phyloP scores from a whole-genome alignment of 1,139 yeast genomes.

The Nakaseomyces uthaithaninus region DNA sequence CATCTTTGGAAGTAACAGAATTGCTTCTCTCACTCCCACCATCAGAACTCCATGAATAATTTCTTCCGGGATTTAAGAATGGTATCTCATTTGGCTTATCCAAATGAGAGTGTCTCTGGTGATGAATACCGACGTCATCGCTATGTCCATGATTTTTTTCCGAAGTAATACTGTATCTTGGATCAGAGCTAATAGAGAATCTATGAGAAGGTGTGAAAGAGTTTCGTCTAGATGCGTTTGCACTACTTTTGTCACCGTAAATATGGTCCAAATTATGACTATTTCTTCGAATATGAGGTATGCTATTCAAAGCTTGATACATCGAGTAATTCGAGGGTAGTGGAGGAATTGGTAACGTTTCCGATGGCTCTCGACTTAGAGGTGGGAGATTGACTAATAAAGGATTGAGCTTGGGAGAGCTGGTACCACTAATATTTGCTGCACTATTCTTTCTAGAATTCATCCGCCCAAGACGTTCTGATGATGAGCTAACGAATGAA shows the following conservation, averaged over 20 bases:
- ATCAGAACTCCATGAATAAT: constrained; percentile 1
- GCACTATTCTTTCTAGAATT: constrained; percentile 13
- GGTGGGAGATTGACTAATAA: constrained; percentile 37
- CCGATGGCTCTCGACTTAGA: constrained; percentile 33
- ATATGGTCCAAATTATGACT: constrained; percentile 14
- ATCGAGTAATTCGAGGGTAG: constrained; percentile 1
- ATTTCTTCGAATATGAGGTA: constrained; percentile 10
- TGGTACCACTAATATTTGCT: constrained; percentile 7
- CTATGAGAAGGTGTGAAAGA: neutral
- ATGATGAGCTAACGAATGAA: constrained; percentile 28
- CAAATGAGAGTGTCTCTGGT: neutral
- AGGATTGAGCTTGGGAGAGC: constrained; percentile 10
- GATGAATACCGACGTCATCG: neutral
- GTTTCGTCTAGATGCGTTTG: neutral
- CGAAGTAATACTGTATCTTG: constrained; percentile 1
- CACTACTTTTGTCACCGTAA: constrained; percentile 17
- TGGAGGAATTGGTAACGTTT: constrained; percentile 17
- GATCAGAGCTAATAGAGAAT: constrained; percentile 1
- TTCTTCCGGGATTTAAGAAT: neutral
- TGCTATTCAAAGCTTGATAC: constrained; percentile 3
- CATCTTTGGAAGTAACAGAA: constrained; percentile 1
- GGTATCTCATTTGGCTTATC: neutral
- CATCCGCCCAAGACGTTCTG: constrained; percentile 20
- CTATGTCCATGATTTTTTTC: constrained; percentile 1
- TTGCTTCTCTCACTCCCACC: constrained; percentile 3